These are phyloP conservation scores for Narthecium ossifragum DNA, from an alignment of 106 monocot genomes.

Conservation along the genomic window DNA sequence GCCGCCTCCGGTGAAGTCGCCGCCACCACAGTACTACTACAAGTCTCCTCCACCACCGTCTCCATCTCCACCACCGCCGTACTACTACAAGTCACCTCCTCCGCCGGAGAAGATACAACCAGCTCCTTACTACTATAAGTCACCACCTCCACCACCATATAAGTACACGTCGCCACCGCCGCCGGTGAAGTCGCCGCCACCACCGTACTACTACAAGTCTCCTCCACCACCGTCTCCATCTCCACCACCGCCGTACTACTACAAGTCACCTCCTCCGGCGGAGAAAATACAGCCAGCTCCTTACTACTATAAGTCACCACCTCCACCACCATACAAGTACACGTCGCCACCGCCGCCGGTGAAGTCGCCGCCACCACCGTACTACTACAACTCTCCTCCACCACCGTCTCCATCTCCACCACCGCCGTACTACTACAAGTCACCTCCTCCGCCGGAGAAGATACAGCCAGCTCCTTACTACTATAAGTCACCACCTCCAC, in stretches of 20 bases:
- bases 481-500: neutral
- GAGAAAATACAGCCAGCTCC: neutral
- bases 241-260: slow-evolving; percentile 12
- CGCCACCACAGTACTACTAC: neutral
- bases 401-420: neutral
- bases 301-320: neutral
- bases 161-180: neutral
- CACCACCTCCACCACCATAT: slow-evolving; percentile 11
- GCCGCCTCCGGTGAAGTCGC: slow-evolving; percentile 1
- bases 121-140: slow-evolving; percentile 6
- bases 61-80: too few relatives aligned
- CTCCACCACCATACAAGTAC: neutral
- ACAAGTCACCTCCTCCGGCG: slow-evolving; percentile 12
- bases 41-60: neutral
- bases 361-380: neutral
- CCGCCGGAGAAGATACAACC: slow-evolving; percentile 10
- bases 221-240: slow-evolving; percentile 15
- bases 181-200: too few relatives aligned
- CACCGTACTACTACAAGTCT: slow-evolving; percentile 8
- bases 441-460: neutral
- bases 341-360: neutral
- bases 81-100: slow-evolving; percentile 11
- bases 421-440: neutral
- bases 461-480: neutral
- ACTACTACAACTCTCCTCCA: neutral